Evolutionary conservation across 2,329 filamentous ascomycete species (phyloP).

Genomic region (Pestalotiopsis sp.): DNA sequence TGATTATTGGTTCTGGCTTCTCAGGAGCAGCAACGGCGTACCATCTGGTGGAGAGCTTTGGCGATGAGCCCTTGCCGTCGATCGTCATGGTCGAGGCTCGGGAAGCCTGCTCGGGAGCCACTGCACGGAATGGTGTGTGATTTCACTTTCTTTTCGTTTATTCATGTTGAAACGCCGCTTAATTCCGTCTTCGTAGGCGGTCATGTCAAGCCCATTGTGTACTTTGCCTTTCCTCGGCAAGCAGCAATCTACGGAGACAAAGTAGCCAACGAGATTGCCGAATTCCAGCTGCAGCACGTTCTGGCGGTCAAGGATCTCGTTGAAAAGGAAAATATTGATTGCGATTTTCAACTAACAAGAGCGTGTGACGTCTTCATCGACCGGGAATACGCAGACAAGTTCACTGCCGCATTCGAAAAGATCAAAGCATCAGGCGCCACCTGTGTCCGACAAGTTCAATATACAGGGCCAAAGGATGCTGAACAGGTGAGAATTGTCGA

Average conservation of each 20-base stretch:
- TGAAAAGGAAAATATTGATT: conserved; percentile 41
- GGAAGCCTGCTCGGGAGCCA: conserved; percentile 22
- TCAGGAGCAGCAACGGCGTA: conserved; percentile 28
- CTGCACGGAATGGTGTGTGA: conserved; percentile 22
- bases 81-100: conserved; percentile 21
- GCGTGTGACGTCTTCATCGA: conserved; percentile 26
- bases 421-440: conserved; percentile 30
- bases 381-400: neutral
- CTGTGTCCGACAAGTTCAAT: conserved; percentile 31
- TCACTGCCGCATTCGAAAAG: conserved; percentile 8
- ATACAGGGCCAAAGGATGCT: conserved; percentile 26
- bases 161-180: too few species aligned
- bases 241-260: conserved; percentile 20
- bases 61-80: conserved; percentile 18
- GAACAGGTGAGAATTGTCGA: conserved; percentile 25
- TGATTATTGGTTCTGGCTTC: conserved; percentile 27
- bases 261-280: conserved; percentile 30
- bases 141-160: conserved; percentile 14
- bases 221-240: conserved; percentile 22
- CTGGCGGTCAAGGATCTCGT: conserved; percentile 37
- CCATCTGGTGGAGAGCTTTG: conserved; percentile 31
- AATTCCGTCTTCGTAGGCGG: conserved; percentile 15
- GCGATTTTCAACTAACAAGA: conserved; percentile 44
- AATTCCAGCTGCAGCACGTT: conserved; percentile 30
- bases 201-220: conserved; percentile 38